These are phyloP conservation scores for Entophlyctis helioformis DNA, from an alignment of 192 early-diverging fungal species.

Conservation along the genomic window DNA sequence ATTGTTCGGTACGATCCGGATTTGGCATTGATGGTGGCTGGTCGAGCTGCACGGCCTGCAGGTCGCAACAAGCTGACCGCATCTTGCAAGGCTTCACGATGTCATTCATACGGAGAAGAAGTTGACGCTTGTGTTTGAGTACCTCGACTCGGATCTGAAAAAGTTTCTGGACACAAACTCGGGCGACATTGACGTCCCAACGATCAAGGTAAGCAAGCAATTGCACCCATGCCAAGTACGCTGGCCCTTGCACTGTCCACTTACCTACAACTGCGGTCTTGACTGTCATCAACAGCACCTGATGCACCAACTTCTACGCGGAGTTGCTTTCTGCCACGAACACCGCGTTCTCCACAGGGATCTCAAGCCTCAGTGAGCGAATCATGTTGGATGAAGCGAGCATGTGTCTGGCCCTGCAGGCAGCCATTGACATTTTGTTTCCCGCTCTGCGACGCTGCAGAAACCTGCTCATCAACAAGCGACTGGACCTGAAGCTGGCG, in stretches of 20 bases:
- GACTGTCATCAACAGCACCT: constrained; percentile 76
- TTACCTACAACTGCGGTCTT: constrained; percentile 5
- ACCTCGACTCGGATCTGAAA: constrained; percentile 94
- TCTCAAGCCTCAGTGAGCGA: constrained; percentile 66
- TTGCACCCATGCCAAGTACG: constrained; percentile 15
- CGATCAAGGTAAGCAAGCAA: constrained; percentile 61
- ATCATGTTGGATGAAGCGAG: neutral
- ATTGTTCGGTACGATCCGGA: constrained; percentile 16
- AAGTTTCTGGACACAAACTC: constrained; percentile 84
- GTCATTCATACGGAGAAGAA: constrained; percentile 97
- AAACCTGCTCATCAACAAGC: constrained; percentile 95
- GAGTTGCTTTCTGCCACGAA: constrained; percentile 93
- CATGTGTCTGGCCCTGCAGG: constrained; percentile 31
- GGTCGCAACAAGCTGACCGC: constrained; percentile 65
- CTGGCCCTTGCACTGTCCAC: neutral
- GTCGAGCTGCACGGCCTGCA: too few species aligned
- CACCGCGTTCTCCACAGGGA: constrained; percentile 88
- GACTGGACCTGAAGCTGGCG: constrained; percentile 38
- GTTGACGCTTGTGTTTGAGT: constrained; percentile 96
- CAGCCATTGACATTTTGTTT: too few species aligned
- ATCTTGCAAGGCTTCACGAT: constrained; percentile 88
- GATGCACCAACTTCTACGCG: constrained; percentile 93
- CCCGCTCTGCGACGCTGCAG: constrained; percentile 31
- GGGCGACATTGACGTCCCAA: constrained; percentile 28
- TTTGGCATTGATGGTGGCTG: too few species aligned